phyloP scores from a whole-genome alignment of 257 asterid genomes.

The Jacaranda copaia region DNA sequence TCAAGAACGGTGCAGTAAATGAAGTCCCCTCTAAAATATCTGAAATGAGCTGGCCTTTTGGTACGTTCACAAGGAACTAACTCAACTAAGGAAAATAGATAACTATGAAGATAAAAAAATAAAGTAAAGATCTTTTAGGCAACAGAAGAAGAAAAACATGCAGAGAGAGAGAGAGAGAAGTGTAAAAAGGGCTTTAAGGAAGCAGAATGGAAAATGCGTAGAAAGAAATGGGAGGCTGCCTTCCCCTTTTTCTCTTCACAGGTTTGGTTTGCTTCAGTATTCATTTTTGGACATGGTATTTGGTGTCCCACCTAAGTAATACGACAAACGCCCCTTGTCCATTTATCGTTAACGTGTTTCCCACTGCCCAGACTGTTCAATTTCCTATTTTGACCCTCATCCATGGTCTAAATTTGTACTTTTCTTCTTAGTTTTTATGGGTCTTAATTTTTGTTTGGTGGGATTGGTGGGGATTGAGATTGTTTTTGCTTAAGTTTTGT shows the following conservation, averaged over 20 bases:
- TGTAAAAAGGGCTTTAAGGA: constrained; percentile 23
- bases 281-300: constrained; percentile 26
- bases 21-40: constrained; percentile 25
- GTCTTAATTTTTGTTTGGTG: not conserved
- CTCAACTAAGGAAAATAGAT: constrained; percentile 22
- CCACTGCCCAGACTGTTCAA: constrained; percentile 27
- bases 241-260: constrained; percentile 23
- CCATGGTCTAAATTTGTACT: not conserved
- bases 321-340: constrained; percentile 43
- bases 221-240: constrained; percentile 44
- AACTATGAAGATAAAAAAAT: constrained; percentile 28
- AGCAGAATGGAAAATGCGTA: constrained; percentile 48
- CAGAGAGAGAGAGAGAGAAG: not conserved
- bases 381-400: constrained; percentile 42
- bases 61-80: constrained; percentile 23
- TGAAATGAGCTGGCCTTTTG: constrained; percentile 22
- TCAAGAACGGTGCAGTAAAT: constrained; percentile 33
- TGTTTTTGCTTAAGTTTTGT: not conserved
- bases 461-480: not conserved
- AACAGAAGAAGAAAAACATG: constrained; percentile 31
- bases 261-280: constrained; percentile 6
- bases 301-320: constrained; percentile 46
- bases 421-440: not conserved
- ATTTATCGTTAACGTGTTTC: constrained; percentile 46
- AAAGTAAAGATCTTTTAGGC: constrained; percentile 22